Base-by-base conservation (phyloP, 495 filamentous ascomycete species). In the Letharia lupina region DNA sequence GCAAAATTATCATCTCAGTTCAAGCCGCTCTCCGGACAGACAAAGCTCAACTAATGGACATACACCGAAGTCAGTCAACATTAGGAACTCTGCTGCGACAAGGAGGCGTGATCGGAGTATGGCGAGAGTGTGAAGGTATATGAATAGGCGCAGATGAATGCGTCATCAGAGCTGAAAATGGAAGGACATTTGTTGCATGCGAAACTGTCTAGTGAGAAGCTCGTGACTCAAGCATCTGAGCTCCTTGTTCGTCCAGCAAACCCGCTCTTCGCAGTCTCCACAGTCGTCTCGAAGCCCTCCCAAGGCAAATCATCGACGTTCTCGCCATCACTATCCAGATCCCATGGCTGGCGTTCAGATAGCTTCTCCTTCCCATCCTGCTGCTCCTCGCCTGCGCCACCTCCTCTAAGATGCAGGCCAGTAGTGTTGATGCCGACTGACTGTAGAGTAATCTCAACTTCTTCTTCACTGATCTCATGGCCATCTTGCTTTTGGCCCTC, bases 401-500 rank as follows among this genome's bases (percentile, higher is more conserved):
- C 65, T 42, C 66, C 68, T 42, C 63, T 54, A 33, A 68, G 60
- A 40, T 58, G 42, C 10, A 65, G 35, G 20, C 50, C n/a, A 41
- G 48, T 47, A 44, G 50, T 37, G 58, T 83, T 76, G 70, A 85
- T 74, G 11, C 83, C 82, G 71, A 86, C 83, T 13, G 80, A 82
- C 62, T 83, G 76, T 15, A 91, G 77, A 0, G 89, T 90, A 42
- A 87, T 78, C 64, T 92, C 88, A 61, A 91, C 79, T 66, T 87
- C 83, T 35, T 86, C 80, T 67, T 84, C 79, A 0, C 78, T 85
- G 79, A 93, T 87, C 62, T 86, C 77, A 65, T 84, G 81, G 2
- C 84, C 86, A 31, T 81, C 79, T 61, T 79, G 74, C 77, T 88
- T 90, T 72, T 89, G 87, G 12, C 89, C 91, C 73, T 96, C 93